Base-by-base conservation (phyloP, 169 alveolate genomes). In the Eimeria necatrix region DNA sequence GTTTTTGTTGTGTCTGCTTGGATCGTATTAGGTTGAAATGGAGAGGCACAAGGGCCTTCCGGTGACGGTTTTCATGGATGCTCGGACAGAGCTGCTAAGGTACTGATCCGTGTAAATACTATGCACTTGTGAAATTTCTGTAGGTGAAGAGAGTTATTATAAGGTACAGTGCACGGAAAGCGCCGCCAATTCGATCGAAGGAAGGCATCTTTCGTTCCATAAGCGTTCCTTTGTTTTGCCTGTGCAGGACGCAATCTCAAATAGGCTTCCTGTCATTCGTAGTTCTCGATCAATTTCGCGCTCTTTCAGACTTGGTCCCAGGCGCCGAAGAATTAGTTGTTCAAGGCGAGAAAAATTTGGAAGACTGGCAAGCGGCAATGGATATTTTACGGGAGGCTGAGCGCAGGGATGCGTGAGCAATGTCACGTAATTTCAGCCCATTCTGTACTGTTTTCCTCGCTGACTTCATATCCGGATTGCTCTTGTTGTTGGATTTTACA, bases 281-380 rank as follows among this genome's bases (percentile, higher is more conserved):
- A 46, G 96, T 94, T 18, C 94, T 94, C 56, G 96, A 94, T 76
- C 96, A 94, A 51, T 94, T 94, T 61, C 89, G 96, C 26, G 96
- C 96, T 26, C 85, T 94, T 6, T 94, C 96, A 48, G 94, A 88
- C 94, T 71, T 94, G 68, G 78, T 94, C 8, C 96, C 96, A 12
- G 94, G 51, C 0, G 96, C 81, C 73, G 84, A 76, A 20, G 96
- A 85, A 53, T 32, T 94, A 20, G 96, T 94, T 46, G 18, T 49
- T 18, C 94, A 88, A 53, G 96, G 96, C 16, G 96, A 94, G 60
- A 84, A 85, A 22, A 94, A 94, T 48, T 64, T 94, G 86, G 94
- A 85, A 22, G 86, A 60, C 89, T 94, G 96, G 96, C 96, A 88
- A 78, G 48, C 81, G 24, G 93, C 94, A 26, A 84, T 94, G 91